Evolutionary conservation across 2,329 filamentous ascomycete genomes (phyloP), one percentile per base, ranked within the genome.

Genomic region (Colletotrichum abscissum): DNA sequence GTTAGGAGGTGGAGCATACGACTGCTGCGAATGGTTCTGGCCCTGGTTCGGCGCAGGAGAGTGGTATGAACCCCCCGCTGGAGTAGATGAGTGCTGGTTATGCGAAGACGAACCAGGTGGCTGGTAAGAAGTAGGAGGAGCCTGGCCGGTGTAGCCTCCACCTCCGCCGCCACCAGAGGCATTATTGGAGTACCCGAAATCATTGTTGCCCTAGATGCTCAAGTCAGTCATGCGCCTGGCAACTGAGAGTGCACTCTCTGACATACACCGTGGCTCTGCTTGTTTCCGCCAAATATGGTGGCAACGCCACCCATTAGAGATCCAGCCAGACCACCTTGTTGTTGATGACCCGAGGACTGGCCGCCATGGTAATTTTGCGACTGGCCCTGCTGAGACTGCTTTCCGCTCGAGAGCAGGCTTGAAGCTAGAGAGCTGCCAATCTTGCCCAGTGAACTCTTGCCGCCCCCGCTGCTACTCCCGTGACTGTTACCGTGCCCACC

Each of bases 111-210:
- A 68, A 52, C 73, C 69, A 28, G 80, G 79, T 33, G 79, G 82
- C 77, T 91, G 88, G 79, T 92, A 92, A 7, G 89, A 87, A 16
- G 87, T 81, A n/a, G 90, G 88, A 14, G 92, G 92, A 52, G 91
- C 90, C 69, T 89, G 86, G 68, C 91, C 92, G 73, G 84, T 87
- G 80, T 93, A 94, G 49, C 86, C 85, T 57, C 88, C 88, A 74
- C 86, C 84, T 56, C 87, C 87, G 2, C 64, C 60, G 4, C 85
- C 80, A 3, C 35, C 55, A 71, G 71, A 71, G 14, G 71, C 56
- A 52, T 70, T 73, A 77, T 88, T 88, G 26, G 89, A 90, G 80
- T 93, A 93, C 38, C 91, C 92, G 79, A 89, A 94, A 78, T 88
- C 89, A 75, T 90, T 49, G 19, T 22, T 87, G 73, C 84, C 84